Conservation (phyloP, 148 eudicot species). For the Rhododendron henanense region DNA sequence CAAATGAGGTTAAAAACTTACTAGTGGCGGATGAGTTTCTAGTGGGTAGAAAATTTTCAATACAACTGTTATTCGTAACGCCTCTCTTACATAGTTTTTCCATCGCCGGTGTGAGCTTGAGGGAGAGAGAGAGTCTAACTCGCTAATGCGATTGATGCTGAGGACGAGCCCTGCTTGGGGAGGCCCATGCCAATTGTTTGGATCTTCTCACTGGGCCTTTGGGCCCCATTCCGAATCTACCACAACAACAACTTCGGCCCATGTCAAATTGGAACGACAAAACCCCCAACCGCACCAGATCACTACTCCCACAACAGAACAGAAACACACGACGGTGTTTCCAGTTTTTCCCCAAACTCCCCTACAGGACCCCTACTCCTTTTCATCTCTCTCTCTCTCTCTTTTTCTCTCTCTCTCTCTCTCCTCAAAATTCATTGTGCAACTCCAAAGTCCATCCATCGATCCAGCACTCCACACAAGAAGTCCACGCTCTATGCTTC, state of each 20-base stretch:
- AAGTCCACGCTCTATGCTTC: background rate
- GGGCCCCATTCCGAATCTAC: background rate
- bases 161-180: background rate
- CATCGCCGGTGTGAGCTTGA: no score
- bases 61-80: no score
- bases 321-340: background rate
- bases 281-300: background rate
- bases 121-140: no score
- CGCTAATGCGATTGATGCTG: no score
- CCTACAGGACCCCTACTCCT: background rate
- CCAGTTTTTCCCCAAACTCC: background rate
- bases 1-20: no score
- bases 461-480: background rate
- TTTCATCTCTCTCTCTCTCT: background rate
- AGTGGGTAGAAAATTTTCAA: no score
- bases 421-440: background rate
- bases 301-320: background rate
- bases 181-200: background rate
- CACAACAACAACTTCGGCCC: background rate
- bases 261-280: background rate
- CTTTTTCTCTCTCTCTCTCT: background rate
- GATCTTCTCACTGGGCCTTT: background rate
- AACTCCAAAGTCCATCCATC: constrained; percentile 3
- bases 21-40: no score
- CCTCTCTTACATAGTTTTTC: no score